These are phyloP conservation scores for Oryza rufipogon DNA, from an alignment of 176 grass and related monocot species.

Conservation along the genomic window DNA sequence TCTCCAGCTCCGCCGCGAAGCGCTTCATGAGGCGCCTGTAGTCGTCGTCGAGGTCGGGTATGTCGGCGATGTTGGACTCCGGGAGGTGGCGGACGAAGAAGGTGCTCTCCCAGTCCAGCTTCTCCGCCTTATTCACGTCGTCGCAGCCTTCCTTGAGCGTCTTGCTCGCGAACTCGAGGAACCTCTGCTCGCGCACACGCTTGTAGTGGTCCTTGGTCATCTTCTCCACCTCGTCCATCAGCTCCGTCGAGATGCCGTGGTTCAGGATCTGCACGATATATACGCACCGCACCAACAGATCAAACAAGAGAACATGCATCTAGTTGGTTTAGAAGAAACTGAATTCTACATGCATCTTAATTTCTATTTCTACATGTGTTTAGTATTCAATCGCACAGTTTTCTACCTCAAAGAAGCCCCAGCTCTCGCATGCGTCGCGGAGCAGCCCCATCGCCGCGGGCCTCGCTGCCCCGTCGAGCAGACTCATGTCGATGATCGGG, in stretches of 20 bases:
- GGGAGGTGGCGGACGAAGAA: slow-evolving; percentile 81
- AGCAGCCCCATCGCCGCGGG: slow-evolving; percentile 62
- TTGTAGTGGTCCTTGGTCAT: slow-evolving; percentile 89
- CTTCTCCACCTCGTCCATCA: slow-evolving; percentile 88
- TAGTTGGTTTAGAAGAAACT: not conserved
- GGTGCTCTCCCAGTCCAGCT: slow-evolving; percentile 83
- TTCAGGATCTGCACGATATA: slow-evolving; percentile 52
- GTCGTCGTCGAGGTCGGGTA: slow-evolving; percentile 52
- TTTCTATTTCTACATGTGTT: not conserved
- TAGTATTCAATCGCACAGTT: not conserved
- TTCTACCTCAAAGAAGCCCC: slow-evolving; percentile 97
- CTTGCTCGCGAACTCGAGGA: slow-evolving; percentile 77
- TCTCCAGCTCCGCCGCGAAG: slow-evolving; percentile 57
- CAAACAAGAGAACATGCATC: not conserved
- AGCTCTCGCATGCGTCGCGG: slow-evolving; percentile 85
- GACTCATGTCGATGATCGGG: slow-evolving; percentile 82
- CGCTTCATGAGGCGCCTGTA: slow-evolving; percentile 57
- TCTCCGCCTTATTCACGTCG: slow-evolving; percentile 11
- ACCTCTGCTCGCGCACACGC: slow-evolving; percentile 64
- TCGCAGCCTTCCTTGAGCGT: slow-evolving; percentile 38
- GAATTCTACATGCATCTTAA: no score
- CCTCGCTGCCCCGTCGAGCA: slow-evolving; percentile 57
- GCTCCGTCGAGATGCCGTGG: slow-evolving; percentile 76
- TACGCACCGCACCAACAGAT: not conserved
- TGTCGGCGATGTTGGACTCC: slow-evolving; percentile 37